Evolutionary conservation across 2,329 filamentous ascomycete genomes (phyloP).

Genomic region (Aureobasidium sp.): DNA sequence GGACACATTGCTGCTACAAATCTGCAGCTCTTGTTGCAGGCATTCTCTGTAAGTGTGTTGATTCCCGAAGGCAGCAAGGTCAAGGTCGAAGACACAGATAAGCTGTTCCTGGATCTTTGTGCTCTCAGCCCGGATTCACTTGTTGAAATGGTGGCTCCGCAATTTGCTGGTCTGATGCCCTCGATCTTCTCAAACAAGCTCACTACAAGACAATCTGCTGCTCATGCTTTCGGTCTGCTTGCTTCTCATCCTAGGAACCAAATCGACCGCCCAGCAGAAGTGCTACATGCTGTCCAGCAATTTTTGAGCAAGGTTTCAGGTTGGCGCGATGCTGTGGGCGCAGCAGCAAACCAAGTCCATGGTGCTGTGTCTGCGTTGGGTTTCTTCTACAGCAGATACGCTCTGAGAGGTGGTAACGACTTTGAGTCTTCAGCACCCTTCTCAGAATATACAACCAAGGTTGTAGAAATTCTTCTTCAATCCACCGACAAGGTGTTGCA

Average conservation of each 20-base stretch:
- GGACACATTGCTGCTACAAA: constrained; percentile 21
- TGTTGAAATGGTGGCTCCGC: constrained; percentile 42
- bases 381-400: constrained; percentile 49
- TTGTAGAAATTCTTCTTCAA: constrained; percentile 46
- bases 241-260: constrained; percentile 49
- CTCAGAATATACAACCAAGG: constrained; percentile 34
- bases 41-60: constrained; percentile 13
- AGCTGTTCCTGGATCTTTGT: constrained; percentile 46
- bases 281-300: constrained; percentile 37
- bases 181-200: constrained; percentile 65
- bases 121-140: constrained; percentile 47
- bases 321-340: constrained; percentile 55
- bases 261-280: constrained; percentile 30
- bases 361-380: constrained; percentile 52
- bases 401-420: constrained; percentile 36
- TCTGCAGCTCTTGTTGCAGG: constrained; percentile 15
- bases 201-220: constrained; percentile 56
- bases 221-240: constrained; percentile 68
- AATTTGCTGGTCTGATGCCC: constrained; percentile 47
- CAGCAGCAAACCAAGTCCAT: constrained; percentile 50
- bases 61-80: neutral
- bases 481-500: constrained; percentile 49
- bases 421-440: constrained; percentile 18
- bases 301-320: constrained; percentile 40
- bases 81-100: constrained; percentile 14